Evolutionary conservation across 352 stramenopile genomes (phyloP).

Genomic region (Plasmopara viticola): DNA sequence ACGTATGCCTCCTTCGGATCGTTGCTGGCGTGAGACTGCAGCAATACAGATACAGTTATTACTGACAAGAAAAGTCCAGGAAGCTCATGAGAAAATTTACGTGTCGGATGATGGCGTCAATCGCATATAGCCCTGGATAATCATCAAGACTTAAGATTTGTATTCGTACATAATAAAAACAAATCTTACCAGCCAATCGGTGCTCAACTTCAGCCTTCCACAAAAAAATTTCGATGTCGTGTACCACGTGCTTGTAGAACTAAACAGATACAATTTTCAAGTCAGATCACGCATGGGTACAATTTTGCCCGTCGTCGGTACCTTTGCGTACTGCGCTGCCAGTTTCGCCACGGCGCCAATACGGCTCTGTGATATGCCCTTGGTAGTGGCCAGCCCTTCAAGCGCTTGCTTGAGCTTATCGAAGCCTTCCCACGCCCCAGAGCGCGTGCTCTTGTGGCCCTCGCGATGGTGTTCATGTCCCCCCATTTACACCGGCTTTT

Average conservation of each 20-base stretch:
- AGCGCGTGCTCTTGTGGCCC: slow-evolving; percentile 18
- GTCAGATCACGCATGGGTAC: slow-evolving; percentile 5
- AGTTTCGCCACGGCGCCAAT: slow-evolving; percentile 64
- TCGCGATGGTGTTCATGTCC: slow-evolving; percentile 29
- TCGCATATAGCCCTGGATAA: slow-evolving; percentile 59
- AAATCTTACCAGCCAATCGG: slow-evolving; percentile 51
- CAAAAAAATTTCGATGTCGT: slow-evolving; percentile 79
- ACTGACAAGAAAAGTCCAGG: neutral
- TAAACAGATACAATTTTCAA: slow-evolving; percentile 25
- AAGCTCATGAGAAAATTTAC: slow-evolving; percentile 17
- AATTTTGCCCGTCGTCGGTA: slow-evolving; percentile 10
- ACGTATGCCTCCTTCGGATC: slow-evolving; percentile 58
- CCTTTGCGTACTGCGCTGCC: slow-evolving; percentile 69
- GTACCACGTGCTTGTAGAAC: slow-evolving; percentile 85
- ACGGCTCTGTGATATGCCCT: slow-evolving; percentile 74
- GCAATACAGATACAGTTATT: neutral
- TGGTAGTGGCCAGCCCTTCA: slow-evolving; percentile 57
- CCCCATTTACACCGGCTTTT: slow-evolving; percentile 19
- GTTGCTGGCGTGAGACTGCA: slow-evolving; percentile 59
- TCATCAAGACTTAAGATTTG: slow-evolving; percentile 3
- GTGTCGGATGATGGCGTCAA: slow-evolving; percentile 81
- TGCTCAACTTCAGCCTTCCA: slow-evolving; percentile 82
- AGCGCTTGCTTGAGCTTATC: slow-evolving; percentile 64
- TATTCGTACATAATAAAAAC: slow-evolving; percentile 2
- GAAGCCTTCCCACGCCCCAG: slow-evolving; percentile 56